These are phyloP conservation scores for Daldinia sp. DNA, from an alignment of 2,329 filamentous ascomycete genomes.

Conservation along the genomic window DNA sequence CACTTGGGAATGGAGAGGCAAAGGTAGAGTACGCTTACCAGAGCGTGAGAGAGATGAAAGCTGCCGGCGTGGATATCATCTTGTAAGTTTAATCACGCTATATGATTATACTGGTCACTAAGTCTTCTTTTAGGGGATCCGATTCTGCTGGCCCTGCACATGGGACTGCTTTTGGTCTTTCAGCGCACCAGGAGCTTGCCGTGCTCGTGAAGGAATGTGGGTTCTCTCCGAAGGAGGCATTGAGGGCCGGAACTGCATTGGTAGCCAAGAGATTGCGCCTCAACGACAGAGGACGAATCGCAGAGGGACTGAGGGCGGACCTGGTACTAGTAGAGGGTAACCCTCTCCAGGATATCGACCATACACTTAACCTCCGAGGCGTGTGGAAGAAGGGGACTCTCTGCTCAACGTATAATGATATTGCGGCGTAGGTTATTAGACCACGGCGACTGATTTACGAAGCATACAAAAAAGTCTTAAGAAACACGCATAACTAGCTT, in stretches of 20 bases:
- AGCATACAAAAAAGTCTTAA: too few species aligned
- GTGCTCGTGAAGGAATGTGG: constrained; percentile 21
- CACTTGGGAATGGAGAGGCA: constrained; percentile 2
- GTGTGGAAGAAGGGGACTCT: constrained; percentile 30
- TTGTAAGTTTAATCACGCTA: constrained; percentile 6
- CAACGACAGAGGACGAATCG: constrained; percentile 27
- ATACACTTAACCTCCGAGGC: constrained; percentile 25
- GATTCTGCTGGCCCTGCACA: constrained; percentile 25
- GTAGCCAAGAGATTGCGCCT: constrained; percentile 25
- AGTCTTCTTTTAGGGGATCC: constrained; percentile 14
- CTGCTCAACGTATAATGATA: constrained; percentile 13
- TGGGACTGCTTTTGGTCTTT: constrained; percentile 23
- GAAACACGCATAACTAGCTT: too few species aligned
- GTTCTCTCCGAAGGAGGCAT: constrained; percentile 29
- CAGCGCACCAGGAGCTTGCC: constrained; percentile 29
- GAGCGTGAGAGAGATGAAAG: constrained; percentile 26
- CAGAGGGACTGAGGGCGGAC: constrained; percentile 27
- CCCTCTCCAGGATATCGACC: constrained; percentile 32
- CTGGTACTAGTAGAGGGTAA: constrained; percentile 32
- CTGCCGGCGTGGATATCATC: constrained; percentile 25
- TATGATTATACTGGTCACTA: background rate
- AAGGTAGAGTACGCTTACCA: constrained; percentile 25
- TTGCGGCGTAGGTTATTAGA: background rate
- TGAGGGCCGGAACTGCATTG: constrained; percentile 22
- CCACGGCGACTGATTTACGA: too few species aligned